Percentiles rank a stretch among this genome's conserved stretches.
These are phyloP conservation scores for Diplodia corticola DNA, from an alignment of 2,329 filamentous ascomycete genomes.

Conservation along the genomic window DNA sequence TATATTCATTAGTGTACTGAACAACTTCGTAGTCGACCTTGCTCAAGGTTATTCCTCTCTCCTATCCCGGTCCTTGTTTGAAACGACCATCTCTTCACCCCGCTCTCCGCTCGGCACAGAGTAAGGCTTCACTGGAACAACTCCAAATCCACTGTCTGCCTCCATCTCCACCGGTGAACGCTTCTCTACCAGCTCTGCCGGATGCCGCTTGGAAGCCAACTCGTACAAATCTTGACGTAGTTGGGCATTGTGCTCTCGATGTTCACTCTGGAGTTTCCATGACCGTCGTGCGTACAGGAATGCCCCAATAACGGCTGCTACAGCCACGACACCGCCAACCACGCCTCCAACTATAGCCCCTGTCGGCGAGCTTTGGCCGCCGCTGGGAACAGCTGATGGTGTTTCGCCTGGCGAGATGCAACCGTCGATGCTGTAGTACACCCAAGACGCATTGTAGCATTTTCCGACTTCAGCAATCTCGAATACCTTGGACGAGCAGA, in stretches of 20 bases:
- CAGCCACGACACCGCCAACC: neutral
- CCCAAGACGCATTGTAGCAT: conserved; percentile 11
- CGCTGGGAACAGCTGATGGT: neutral
- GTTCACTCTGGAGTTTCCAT: neutral
- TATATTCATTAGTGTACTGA: conserved; percentile 19
- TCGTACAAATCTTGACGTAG: neutral
- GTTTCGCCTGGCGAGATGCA: conserved; percentile 24
- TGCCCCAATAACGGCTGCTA: neutral
- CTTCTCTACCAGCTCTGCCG: neutral
- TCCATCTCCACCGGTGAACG: conserved; percentile 1
- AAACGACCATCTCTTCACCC: neutral
- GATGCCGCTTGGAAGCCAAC: neutral
- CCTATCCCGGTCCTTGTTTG: neutral
- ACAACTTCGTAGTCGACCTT: neutral
- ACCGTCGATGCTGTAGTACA: conserved; percentile 19
- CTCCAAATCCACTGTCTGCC: neutral
- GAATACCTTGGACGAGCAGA: neutral
- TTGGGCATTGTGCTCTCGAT: neutral
- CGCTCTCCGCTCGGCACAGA: neutral
- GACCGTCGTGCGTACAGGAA: neutral
- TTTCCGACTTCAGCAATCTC: neutral
- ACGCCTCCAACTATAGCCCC: neutral
- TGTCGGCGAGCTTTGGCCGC: neutral
- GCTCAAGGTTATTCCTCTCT: neutral
- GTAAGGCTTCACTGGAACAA: neutral